These are phyloP conservation scores for Candida ulmi DNA, from an alignment of 805 yeast species.

Conservation along the genomic window DNA sequence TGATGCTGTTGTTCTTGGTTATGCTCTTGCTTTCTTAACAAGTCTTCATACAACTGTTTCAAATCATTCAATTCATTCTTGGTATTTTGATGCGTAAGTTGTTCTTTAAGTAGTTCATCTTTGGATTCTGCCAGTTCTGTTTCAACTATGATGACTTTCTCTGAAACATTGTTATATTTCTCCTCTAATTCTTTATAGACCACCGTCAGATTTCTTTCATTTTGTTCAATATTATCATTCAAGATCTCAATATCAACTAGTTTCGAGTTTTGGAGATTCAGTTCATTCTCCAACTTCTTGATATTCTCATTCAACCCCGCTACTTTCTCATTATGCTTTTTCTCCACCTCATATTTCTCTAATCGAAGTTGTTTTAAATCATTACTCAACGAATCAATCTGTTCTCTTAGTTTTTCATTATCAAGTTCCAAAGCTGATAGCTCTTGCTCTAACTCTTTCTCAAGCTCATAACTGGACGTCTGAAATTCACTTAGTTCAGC, in stretches of 20 bases:
- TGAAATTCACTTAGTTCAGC: constrained; percentile 37
- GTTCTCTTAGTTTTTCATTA: constrained; percentile 17
- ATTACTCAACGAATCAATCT: constrained; percentile 13
- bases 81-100: constrained; percentile 23
- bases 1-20: neutral
- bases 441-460: constrained; percentile 39
- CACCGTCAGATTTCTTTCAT: constrained; percentile 29
- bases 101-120: constrained; percentile 21
- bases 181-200: constrained; percentile 29
- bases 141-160: constrained; percentile 33
- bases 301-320: constrained; percentile 17
- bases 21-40: constrained; percentile 1
- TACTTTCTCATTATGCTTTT: constrained; percentile 18
- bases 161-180: constrained; percentile 30
- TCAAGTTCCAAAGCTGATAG: constrained; percentile 24
- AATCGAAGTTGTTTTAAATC: constrained; percentile 24
- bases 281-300: constrained; percentile 23
- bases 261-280: constrained; percentile 24
- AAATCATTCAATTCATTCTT: constrained; percentile 18
- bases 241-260: constrained; percentile 36
- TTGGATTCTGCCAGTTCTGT: constrained; percentile 28
- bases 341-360: constrained; percentile 23
- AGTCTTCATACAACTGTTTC: constrained; percentile 8
- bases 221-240: constrained; percentile 39
- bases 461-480: constrained; percentile 37